Conservation (phyloP, 257 asterid genomes). For the Cruciata laevipes region DNA sequence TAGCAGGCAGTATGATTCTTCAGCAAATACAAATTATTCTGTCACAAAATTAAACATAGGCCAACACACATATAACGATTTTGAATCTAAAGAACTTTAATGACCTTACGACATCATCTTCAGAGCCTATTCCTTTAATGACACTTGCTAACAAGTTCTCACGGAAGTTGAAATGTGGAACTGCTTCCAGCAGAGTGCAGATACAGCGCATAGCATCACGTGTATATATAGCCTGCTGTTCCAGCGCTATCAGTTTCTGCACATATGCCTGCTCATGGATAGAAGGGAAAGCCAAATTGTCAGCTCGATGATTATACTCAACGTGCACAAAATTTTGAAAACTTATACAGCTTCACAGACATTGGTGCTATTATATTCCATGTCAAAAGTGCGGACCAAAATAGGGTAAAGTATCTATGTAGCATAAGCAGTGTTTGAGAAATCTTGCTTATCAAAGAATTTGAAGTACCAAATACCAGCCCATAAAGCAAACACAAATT, state of each 20-base stretch:
- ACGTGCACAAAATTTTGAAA: neutral
- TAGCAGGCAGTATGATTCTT: neutral
- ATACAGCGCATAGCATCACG: conserved; percentile 80
- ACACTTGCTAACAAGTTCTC: conserved; percentile 71
- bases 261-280: conserved; percentile 54
- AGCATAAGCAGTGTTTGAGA: neutral
- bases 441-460: neutral
- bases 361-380: neutral
- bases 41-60: neutral
- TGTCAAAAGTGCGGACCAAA: neutral
- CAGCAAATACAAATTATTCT: too few species aligned
- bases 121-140: conserved; percentile 63
- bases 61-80: neutral
- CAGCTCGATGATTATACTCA: conserved; percentile 16
- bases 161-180: conserved; percentile 86
- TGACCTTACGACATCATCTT: conserved; percentile 79
- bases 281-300: conserved; percentile 16
- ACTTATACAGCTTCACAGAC: neutral
- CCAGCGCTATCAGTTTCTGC: conserved; percentile 70
- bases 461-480: neutral
- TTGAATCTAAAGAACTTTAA: conserved; percentile 11
- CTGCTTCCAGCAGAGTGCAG: conserved; percentile 76
- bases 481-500: neutral
- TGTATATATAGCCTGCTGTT: conserved; percentile 46
- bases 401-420: neutral